A percentile compares a stretch with the other conserved stretches of the same genome.
These are phyloP conservation scores for Beauveria rudraprayagi DNA, from an alignment of 2,329 filamentous ascomycete species.

Conservation along the genomic window DNA sequence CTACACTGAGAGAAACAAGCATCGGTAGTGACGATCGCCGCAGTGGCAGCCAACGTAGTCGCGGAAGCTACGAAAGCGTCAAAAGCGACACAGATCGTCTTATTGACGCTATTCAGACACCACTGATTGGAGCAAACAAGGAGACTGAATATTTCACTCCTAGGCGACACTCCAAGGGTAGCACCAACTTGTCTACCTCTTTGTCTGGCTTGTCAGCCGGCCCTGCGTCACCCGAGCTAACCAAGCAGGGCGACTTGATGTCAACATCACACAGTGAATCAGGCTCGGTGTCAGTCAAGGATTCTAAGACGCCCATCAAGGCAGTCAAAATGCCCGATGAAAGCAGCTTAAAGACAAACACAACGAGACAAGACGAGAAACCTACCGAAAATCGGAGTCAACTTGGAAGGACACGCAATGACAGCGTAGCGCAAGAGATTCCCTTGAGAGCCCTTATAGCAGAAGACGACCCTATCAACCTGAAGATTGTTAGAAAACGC, in stretches of 20 bases:
- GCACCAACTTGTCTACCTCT: constrained; percentile 7
- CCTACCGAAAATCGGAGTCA: not conserved
- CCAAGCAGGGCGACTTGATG: not conserved
- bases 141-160: constrained; percentile 25
- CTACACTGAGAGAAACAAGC: constrained; percentile 4
- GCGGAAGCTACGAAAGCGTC: constrained; percentile 38
- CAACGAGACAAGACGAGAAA: not conserved
- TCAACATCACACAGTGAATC: not conserved
- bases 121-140: constrained; percentile 34
- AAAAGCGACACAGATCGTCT: constrained; percentile 60
- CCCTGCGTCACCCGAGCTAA: not conserved
- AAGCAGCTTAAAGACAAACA: constrained; percentile 25
- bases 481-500: constrained; percentile 70
- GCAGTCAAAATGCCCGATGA: constrained; percentile 44
- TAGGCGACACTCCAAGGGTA: constrained; percentile 13
- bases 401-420: constrained; percentile 1
- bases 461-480: constrained; percentile 84
- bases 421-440: constrained; percentile 14
- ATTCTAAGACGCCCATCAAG: constrained; percentile 37
- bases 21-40: constrained; percentile 15
- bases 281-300: constrained; percentile 24
- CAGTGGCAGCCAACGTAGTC: constrained; percentile 36
- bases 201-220: constrained; percentile 8
- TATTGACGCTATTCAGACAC: constrained; percentile 63
- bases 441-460: constrained; percentile 59